Evolutionary conservation across 768 basidiomycete genomes (phyloP).

Genomic region (Lyophyllum atratum): DNA sequence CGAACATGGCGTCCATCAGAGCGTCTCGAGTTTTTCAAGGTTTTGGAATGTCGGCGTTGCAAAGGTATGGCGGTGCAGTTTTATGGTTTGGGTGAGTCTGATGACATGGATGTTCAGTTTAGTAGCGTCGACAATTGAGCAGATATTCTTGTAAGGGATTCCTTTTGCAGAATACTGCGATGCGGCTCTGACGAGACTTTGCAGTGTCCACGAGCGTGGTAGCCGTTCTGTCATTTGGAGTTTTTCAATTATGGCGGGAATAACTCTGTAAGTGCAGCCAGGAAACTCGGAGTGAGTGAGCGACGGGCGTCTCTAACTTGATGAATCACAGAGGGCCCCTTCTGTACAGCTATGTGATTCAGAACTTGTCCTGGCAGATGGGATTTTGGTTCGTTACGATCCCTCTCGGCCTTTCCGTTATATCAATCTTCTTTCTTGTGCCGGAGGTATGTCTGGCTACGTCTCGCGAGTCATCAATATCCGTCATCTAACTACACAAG

Average conservation of each 20-base stretch:
- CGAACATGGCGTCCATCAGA: constrained; percentile 40
- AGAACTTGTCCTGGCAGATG: constrained; percentile 43
- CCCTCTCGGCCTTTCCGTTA: constrained; percentile 35
- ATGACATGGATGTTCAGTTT: constrained; percentile 23
- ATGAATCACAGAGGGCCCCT: constrained; percentile 33
- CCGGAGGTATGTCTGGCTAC: constrained; percentile 34
- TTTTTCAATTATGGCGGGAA: constrained; percentile 44
- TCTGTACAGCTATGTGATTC: constrained; percentile 48
- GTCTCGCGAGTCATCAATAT: not conserved
- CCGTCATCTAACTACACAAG: constrained; percentile 16
- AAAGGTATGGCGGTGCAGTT: constrained; percentile 29
- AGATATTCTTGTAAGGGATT: constrained; percentile 36
- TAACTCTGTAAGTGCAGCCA: constrained; percentile 34
- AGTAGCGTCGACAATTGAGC: constrained; percentile 44
- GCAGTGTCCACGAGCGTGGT: constrained; percentile 44
- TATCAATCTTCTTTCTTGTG: constrained; percentile 44
- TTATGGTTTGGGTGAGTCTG: not conserved
- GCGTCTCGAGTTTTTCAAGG: constrained; percentile 48
- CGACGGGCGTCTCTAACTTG: not conserved
- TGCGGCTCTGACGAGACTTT: not conserved
- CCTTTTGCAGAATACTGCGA: not conserved
- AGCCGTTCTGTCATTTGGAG: constrained; percentile 45
- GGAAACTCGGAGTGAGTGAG: not conserved
- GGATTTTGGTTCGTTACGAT: constrained; percentile 52
- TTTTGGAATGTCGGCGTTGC: constrained; percentile 45